Evolutionary conservation across 805 yeast genomes (phyloP).

Genomic region (Candida dajiaensis): DNA sequence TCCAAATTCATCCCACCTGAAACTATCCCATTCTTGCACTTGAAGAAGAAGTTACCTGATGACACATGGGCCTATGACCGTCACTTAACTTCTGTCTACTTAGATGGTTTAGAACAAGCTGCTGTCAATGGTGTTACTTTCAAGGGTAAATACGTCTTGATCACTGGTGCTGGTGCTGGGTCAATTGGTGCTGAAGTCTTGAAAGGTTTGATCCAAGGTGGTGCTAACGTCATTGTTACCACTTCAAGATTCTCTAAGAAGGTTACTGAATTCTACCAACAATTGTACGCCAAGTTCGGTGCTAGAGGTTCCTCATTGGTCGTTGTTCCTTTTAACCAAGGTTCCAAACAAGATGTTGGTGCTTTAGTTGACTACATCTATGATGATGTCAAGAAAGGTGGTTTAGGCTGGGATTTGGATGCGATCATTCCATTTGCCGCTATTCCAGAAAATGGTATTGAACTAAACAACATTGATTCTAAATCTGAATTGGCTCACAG

Average conservation of each 20-base stretch:
- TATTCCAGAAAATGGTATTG: constrained; percentile 97
- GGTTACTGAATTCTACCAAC: constrained; percentile 94
- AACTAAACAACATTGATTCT: constrained; percentile 87
- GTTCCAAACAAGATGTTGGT: constrained; percentile 89
- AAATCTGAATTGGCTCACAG: constrained; percentile 97
- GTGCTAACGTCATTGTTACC: constrained; percentile 95
- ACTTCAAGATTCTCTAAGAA: constrained; percentile 92
- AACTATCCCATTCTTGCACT: constrained; percentile 91
- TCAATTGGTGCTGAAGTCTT: constrained; percentile 97
- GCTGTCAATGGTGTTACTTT: constrained; percentile 92
- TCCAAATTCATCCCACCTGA: constrained; percentile 70
- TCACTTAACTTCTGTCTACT: constrained; percentile 65
- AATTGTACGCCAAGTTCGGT: constrained; percentile 88
- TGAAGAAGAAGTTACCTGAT: constrained; percentile 66
- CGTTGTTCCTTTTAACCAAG: constrained; percentile 99
- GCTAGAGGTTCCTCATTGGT: constrained; percentile 86
- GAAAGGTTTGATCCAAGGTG: constrained; percentile 94
- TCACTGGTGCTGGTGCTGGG: constrained; percentile 99
- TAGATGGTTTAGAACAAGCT: constrained; percentile 88
- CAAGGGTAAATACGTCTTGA: constrained; percentile 79
- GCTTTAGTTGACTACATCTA: constrained; percentile 82
- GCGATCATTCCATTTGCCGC: constrained; percentile 97
- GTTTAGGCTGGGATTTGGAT: constrained; percentile 97
- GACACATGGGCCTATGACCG: constrained; percentile 86
- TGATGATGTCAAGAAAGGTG: constrained; percentile 75